Percentiles rank a stretch among this genome's conserved stretches.
Evolutionary conservation across 176 grass and related monocot genomes (phyloP).

Genomic region (Bolboschoenus planiculmis): DNA sequence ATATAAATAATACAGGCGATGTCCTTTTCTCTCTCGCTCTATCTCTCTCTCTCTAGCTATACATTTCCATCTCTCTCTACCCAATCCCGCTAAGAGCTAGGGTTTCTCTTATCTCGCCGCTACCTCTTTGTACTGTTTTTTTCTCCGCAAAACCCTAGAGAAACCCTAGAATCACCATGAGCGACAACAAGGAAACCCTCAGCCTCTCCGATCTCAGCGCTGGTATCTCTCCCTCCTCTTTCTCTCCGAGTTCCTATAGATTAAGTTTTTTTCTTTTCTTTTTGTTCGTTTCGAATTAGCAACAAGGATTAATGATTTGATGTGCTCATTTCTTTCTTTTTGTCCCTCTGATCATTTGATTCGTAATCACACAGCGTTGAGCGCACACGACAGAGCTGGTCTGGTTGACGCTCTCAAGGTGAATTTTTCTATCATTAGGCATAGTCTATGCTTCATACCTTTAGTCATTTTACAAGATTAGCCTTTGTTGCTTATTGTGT

Average conservation of each 20-base stretch:
- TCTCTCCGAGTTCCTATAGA: background rate
- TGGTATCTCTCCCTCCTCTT: constrained; percentile 34
- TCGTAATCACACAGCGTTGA: constrained; percentile 39
- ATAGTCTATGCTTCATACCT: background rate
- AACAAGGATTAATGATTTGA: background rate
- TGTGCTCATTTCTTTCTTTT: background rate
- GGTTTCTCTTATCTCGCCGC: constrained; percentile 46
- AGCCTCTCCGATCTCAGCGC: constrained; percentile 59
- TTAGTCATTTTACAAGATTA: background rate
- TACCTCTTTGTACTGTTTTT: background rate
- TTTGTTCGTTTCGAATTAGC: background rate
- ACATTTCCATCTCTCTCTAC: background rate
- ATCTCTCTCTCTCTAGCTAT: background rate
- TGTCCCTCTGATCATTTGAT: background rate
- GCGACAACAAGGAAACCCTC: constrained; percentile 51
- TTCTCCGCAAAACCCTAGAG: constrained; percentile 14
- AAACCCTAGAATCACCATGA: constrained; percentile 39
- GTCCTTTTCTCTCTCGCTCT: constrained; percentile 15
- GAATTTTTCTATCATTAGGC: background rate
- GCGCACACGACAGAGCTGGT: constrained; percentile 59
- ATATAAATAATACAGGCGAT: background rate
- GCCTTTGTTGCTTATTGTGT: background rate
- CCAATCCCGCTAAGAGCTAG: constrained; percentile 33
- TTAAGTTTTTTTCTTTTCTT: background rate
- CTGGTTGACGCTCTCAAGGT: constrained; percentile 65